Conservation (phyloP, 2,329 filamentous ascomycete species). For the Arthrobotrys entomopaga region DNA sequence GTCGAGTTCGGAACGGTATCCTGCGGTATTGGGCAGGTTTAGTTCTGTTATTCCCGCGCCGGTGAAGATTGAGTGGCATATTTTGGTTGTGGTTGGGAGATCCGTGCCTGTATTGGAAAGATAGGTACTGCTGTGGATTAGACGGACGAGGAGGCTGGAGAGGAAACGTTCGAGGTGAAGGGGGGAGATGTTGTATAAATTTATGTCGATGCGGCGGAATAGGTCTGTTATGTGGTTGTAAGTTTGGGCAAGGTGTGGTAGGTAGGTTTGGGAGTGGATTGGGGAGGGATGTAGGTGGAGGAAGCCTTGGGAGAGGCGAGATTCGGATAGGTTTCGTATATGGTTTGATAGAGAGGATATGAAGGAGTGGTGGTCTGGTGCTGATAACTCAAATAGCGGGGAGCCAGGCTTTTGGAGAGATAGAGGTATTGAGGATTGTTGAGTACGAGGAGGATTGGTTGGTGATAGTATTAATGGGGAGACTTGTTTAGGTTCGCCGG, state of each 20-base stretch:
- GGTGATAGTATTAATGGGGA: conserved; percentile 10
- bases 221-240: conserved; percentile 46
- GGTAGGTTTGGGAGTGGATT: conserved; percentile 19
- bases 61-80: conserved; percentile 33
- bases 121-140: conserved; percentile 33
- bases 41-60: conserved; percentile 28
- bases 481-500: conserved; percentile 6
- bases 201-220: conserved; percentile 49
- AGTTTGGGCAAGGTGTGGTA: background rate
- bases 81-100: conserved; percentile 16
- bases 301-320: conserved; percentile 46
- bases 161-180: conserved; percentile 27
- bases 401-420: conserved; percentile 19
- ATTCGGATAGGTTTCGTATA: conserved; percentile 26
- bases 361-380: conserved; percentile 25
- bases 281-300: conserved; percentile 37
- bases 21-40: conserved; percentile 35
- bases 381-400: conserved; percentile 26
- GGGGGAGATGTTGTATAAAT: conserved; percentile 32
- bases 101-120: conserved; percentile 36
- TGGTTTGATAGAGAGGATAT: conserved; percentile 30
- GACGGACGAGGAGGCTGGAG: conserved; percentile 12
- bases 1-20: conserved; percentile 22
- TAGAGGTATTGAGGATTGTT: conserved; percentile 10
- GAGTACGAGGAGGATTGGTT: conserved; percentile 17